Base-by-base conservation (phyloP, 1,284 basidiomycete species). In the Apiotrichum laibachii region DNA sequence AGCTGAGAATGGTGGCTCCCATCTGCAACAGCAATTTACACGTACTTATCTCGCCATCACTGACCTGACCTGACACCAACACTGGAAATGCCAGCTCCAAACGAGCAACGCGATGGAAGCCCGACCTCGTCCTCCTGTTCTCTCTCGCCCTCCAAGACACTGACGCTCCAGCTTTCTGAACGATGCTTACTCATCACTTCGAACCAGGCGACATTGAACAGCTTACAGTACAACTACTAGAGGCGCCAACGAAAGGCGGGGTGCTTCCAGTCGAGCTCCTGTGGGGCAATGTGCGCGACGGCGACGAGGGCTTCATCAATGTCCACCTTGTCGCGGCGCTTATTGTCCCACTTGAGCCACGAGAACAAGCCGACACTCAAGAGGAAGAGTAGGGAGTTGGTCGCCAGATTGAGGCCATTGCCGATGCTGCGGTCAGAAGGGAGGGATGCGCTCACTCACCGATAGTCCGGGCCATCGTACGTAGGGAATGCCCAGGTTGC, bases 261-360 rank as follows among this genome's bases (percentile, higher is more conserved):
- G 42, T 63, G 59, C 55, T 56, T 60, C 62, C 62, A 60, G 58
- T 63, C 62, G 13, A 63, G 44, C 1, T 53, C 62, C 50, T 60
- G 53, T 13, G 59, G 50, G 37, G 60, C 56, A 34, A 50, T 5
- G 9, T 48, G 43, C 4, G 56, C 43, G 35, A 40, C 31, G 37
- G 55, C 58, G 12, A 37, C 53, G 18, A 63, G 58, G 45, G 35
- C 42, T 5, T 40, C 35, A 21, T 52, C 50, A 12, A 51, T 35
- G 40, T 63, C 56, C 21, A 58, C 33, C 42, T 50, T 53, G 19
- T 53, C 42, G 22, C 62, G 58, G 19, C 50, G 49, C 46, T 50
- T 50, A 50, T 63, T 63, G 53, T 63, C 62, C 18, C 16, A n/a
- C 21, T 54, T 45, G 8, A 63, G 56, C 33, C 37, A 63, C 9